Evolutionary conservation across 2,329 filamentous ascomycete genomes (phyloP).

Genomic region (Beauveria scarabaeidicola): DNA sequence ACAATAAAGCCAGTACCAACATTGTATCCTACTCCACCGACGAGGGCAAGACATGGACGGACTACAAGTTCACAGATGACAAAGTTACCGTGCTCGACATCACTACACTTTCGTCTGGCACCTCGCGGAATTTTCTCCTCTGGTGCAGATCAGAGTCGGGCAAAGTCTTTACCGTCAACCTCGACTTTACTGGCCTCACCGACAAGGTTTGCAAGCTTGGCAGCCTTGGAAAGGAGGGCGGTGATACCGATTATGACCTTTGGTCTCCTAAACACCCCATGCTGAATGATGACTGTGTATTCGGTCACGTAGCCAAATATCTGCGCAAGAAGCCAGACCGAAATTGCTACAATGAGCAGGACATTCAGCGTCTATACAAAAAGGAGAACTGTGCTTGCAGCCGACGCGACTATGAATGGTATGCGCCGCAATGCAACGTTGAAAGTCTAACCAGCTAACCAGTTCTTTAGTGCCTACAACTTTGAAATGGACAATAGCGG

Average conservation of each 20-base stretch:
- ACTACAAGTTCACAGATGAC: conserved; percentile 63
- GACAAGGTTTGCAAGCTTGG: conserved; percentile 64
- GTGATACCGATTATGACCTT: conserved; percentile 64
- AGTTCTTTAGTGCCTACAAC: conserved; percentile 69
- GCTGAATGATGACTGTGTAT: conserved; percentile 72
- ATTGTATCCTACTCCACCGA: conserved; percentile 68
- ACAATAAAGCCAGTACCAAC: conserved; percentile 60
- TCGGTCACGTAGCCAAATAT: conserved; percentile 84
- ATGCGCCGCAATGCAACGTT: conserved; percentile 25
- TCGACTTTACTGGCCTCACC: conserved; percentile 81
- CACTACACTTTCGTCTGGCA: conserved; percentile 81
- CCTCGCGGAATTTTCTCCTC: conserved; percentile 81
- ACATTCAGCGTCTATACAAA: conserved; percentile 61
- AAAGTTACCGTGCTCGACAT: conserved; percentile 71
- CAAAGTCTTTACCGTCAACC: conserved; percentile 63
- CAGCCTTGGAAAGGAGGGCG: conserved; percentile 54
- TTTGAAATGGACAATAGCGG: conserved; percentile 72
- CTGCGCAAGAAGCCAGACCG: conserved; percentile 77
- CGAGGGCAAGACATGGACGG: conserved; percentile 70
- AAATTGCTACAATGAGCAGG: conserved; percentile 73
- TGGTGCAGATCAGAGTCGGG: conserved; percentile 60
- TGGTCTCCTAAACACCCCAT: conserved; percentile 84
- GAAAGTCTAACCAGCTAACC: conserved; percentile 19
- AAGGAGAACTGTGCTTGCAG: conserved; percentile 77
- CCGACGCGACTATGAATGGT: conserved; percentile 88